These are phyloP conservation scores for Xylariales sp. DNA, from an alignment of 2,329 filamentous ascomycete species.

Conservation along the genomic window DNA sequence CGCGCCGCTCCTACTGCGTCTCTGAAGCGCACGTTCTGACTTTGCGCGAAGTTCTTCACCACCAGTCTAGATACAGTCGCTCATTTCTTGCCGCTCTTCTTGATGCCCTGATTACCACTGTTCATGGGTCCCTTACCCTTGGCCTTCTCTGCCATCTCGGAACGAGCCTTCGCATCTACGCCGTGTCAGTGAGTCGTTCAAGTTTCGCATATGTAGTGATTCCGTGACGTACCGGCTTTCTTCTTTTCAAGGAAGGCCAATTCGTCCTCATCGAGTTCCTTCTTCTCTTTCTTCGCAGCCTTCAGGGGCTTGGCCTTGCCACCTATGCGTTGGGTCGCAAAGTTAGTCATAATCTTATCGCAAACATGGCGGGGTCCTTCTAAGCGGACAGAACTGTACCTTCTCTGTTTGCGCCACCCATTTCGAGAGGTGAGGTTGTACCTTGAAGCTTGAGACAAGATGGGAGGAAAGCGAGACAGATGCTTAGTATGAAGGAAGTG, in stretches of 20 bases:
- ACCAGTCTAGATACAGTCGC: too few relatives aligned
- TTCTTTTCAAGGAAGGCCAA: conserved; percentile 79
- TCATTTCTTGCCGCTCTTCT: conserved; percentile 98
- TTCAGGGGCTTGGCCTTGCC: conserved; percentile 84
- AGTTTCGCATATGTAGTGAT: too few relatives aligned
- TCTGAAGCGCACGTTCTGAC: too few relatives aligned
- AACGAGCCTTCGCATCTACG: conserved; percentile 76
- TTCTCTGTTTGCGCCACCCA: conserved; percentile 66
- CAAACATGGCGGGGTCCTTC: not conserved
- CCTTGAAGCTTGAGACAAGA: too few relatives aligned
- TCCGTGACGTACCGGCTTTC: conserved; percentile 72
- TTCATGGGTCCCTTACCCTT: conserved; percentile 87
- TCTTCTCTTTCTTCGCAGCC: conserved; percentile 78
- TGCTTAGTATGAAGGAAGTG: too few relatives aligned
- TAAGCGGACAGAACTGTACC: conserved; percentile 33
- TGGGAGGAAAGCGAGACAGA: conserved; percentile 7
- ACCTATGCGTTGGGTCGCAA: conserved; percentile 42
- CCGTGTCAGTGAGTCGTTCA: conserved; percentile 4
- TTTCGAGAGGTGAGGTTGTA: conserved; percentile 32
- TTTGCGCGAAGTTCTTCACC: too few relatives aligned
- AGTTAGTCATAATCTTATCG: conserved; percentile 8
- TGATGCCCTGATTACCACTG: conserved; percentile 82
- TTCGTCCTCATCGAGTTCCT: conserved; percentile 85
- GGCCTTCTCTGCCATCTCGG: conserved; percentile 76
- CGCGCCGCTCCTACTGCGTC: not conserved